phyloP scores from a whole-genome alignment of 2,329 filamentous ascomycete species.

The Hymenoscyphus linearis region DNA sequence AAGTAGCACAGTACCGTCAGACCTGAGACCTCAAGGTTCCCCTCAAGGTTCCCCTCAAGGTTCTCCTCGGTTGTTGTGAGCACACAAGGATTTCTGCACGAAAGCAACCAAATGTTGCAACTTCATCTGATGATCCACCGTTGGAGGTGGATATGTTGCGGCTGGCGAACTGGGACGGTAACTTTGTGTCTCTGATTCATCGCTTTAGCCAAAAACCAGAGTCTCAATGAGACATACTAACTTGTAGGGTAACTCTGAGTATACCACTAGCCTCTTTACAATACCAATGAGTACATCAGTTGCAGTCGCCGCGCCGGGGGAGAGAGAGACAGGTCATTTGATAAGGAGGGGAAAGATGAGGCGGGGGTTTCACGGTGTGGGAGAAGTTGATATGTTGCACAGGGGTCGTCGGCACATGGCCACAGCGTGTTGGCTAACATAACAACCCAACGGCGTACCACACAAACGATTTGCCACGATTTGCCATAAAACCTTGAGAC shows the following conservation, averaged over 20 bases:
- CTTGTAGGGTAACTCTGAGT: too few species aligned
- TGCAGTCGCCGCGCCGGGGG: background rate
- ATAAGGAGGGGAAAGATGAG: background rate
- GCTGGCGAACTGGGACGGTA: background rate
- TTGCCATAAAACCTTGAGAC: background rate
- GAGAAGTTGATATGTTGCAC: background rate
- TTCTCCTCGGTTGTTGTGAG: background rate
- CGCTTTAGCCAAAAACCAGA: too few species aligned
- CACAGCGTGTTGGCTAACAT: background rate
- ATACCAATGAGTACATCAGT: too few species aligned
- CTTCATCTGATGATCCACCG: background rate
- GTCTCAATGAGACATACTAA: too few species aligned
- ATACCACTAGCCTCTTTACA: too few species aligned
- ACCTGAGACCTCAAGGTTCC: too few species aligned
- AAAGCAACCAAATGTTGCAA: background rate
- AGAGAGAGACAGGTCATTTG: background rate
- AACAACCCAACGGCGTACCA: background rate
- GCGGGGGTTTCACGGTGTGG: background rate
- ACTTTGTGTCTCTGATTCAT: too few species aligned
- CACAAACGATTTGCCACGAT: background rate
- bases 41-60: too few species aligned
- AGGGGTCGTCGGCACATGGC: background rate
- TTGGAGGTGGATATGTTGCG: background rate
- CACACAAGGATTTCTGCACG: background rate
- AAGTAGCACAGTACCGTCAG: too few species aligned